phyloP scores from a whole-genome alignment of 2,329 filamentous ascomycete genomes.

The Camillea tinctor region DNA sequence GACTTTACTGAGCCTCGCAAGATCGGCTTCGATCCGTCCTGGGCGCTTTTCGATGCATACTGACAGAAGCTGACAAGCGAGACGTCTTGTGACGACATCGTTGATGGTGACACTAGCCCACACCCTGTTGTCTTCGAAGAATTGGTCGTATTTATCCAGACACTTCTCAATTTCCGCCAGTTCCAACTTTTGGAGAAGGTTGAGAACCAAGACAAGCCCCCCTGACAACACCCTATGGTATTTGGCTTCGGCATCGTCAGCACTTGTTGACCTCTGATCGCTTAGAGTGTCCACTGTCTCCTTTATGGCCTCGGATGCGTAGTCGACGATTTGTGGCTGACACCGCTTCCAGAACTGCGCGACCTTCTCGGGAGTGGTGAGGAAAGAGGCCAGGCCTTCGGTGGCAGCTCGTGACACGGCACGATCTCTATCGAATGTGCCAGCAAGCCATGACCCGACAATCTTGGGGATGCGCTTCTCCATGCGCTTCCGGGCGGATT shows the following conservation, averaged over 20 bases:
- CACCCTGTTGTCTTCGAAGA: conserved; percentile 65
- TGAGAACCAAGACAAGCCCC: conserved; percentile 54
- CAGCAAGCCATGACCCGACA: conserved; percentile 87
- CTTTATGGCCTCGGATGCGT: conserved; percentile 74
- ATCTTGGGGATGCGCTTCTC: conserved; percentile 74
- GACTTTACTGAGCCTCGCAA: conserved; percentile 51
- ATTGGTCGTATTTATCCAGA: conserved; percentile 59
- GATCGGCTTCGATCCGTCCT: conserved; percentile 47
- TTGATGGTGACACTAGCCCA: conserved; percentile 67
- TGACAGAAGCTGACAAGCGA: conserved; percentile 51
- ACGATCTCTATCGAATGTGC: conserved; percentile 82
- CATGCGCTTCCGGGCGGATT: conserved; percentile 74
- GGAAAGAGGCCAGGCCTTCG: conserved; percentile 72
- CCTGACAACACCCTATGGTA: conserved; percentile 71
- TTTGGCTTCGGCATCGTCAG: conserved; percentile 83
- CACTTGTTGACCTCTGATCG: conserved; percentile 80
- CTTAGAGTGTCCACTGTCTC: conserved; percentile 83
- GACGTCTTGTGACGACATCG: conserved; percentile 52
- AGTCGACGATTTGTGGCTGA: conserved; percentile 77
- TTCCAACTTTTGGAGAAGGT: conserved; percentile 50
- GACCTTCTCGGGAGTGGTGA: conserved; percentile 78
- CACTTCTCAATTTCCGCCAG: conserved; percentile 58
- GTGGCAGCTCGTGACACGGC: conserved; percentile 72
- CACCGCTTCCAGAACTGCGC: conserved; percentile 76
- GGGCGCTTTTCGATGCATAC: conserved; percentile 47